These are phyloP conservation scores for Phlegmacium glaucopus DNA, from an alignment of 768 basidiomycete genomes.

Conservation along the genomic window DNA sequence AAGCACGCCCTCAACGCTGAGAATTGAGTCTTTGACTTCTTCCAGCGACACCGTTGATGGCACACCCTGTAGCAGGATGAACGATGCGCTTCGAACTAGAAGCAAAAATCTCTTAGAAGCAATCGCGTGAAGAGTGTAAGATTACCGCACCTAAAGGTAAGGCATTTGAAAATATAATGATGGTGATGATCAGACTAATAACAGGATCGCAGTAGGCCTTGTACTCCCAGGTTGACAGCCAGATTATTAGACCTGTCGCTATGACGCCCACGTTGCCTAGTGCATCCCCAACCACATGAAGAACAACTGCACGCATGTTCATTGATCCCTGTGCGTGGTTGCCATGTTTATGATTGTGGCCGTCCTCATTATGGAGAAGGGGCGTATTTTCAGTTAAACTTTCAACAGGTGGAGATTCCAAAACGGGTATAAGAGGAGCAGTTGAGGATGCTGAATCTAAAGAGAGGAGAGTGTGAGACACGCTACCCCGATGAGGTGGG, in stretches of 20 bases:
- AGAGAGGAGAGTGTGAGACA: constrained; percentile 23
- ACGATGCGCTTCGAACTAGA: constrained; percentile 83
- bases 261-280: constrained; percentile 98
- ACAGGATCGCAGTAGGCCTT: constrained; percentile 92
- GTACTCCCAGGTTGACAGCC: constrained; percentile 81
- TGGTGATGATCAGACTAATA: constrained; percentile 91
- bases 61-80: constrained; percentile 93
- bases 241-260: constrained; percentile 90
- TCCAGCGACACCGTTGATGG: constrained; percentile 87
- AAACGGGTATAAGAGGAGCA: constrained; percentile 1
- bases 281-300: constrained; percentile 96
- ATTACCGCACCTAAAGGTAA: constrained; percentile 72
- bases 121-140: background rate
- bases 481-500: constrained; percentile 25
- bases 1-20: constrained; percentile 78
- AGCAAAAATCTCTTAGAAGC: background rate
- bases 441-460: constrained; percentile 18
- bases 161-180: constrained; percentile 95
- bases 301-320: constrained; percentile 96
- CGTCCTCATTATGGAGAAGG: constrained; percentile 28
- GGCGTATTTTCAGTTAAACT: constrained; percentile 41
- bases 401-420: constrained; percentile 6
- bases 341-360: constrained; percentile 14
- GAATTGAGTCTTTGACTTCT: constrained; percentile 80
- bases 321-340: constrained; percentile 59